Percentiles rank a stretch among this genome's conserved stretches.
Conservation (phyloP, 1,139 yeast genomes). For the Nakaseomyces delphensis region DNA sequence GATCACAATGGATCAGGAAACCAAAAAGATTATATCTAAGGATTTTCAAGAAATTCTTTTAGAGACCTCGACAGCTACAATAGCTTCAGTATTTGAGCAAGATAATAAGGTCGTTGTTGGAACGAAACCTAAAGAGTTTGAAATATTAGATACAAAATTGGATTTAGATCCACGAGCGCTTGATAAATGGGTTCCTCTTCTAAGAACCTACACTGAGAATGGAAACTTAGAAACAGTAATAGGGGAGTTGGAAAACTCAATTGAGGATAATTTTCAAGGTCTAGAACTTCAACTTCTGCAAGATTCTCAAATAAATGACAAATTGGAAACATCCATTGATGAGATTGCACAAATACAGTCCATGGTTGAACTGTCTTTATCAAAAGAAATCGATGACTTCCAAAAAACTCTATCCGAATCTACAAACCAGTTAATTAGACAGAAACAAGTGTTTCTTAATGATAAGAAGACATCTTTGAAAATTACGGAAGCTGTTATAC, state of each 20-base stretch:
- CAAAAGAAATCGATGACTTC: conserved; percentile 19
- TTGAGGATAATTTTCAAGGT: conserved; percentile 31
- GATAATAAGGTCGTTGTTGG: conserved; percentile 3
- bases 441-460: conserved; percentile 47
- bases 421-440: conserved; percentile 52
- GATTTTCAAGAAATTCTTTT: conserved; percentile 28
- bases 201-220: conserved; percentile 25
- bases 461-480: conserved; percentile 51
- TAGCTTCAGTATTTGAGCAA: conserved; percentile 8
- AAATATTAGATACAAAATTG: conserved; percentile 17
- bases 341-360: conserved; percentile 27
- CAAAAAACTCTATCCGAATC: conserved; percentile 50
- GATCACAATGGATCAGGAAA: conserved; percentile 24
- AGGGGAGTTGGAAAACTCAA: conserved; percentile 27
- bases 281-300: conserved; percentile 29
- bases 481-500: conserved; percentile 54
- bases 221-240: conserved; percentile 19
- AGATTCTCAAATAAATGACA: conserved; percentile 30
- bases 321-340: conserved; percentile 25
- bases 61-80: conserved; percentile 15
- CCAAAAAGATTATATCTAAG: conserved; percentile 20
- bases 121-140: conserved; percentile 1
- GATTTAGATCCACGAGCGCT: conserved; percentile 25
- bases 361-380: conserved; percentile 21
- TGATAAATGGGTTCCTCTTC: conserved; percentile 31